These are phyloP conservation scores for Mucor circinelloides DNA, from an alignment of 371 early-diverging fungal genomes.

Conservation along the genomic window DNA sequence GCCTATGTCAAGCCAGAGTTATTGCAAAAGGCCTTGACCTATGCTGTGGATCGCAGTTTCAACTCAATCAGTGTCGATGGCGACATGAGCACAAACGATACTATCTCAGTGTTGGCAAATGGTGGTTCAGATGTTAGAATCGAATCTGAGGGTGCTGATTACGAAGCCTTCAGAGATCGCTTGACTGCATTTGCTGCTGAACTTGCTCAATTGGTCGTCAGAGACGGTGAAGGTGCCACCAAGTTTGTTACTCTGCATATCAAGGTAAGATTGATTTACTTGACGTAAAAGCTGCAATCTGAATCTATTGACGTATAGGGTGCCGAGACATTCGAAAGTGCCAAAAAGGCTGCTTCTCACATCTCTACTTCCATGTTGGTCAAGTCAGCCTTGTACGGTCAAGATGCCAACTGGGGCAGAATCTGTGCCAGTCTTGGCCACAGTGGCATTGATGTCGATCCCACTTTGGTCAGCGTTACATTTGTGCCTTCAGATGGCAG, in stretches of 20 bases:
- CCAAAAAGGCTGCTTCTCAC: slow-evolving; percentile 82
- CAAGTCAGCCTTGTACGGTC: slow-evolving; percentile 94
- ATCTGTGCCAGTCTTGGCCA: slow-evolving; percentile 62
- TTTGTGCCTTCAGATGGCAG: slow-evolving; percentile 72
- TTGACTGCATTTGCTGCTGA: slow-evolving; percentile 82
- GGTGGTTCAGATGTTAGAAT: slow-evolving; percentile 67
- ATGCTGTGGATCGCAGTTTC: slow-evolving; percentile 89
- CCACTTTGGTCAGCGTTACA: slow-evolving; percentile 75
- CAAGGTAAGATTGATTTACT: slow-evolving; percentile 58
- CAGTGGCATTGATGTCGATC: slow-evolving; percentile 62
- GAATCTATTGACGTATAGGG: slow-evolving; percentile 55
- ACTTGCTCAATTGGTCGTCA: slow-evolving; percentile 84
- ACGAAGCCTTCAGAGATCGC: slow-evolving; percentile 65
- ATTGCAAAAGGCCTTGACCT: slow-evolving; percentile 73
- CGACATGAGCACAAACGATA: slow-evolving; percentile 96
- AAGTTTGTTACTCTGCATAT: slow-evolving; percentile 93
- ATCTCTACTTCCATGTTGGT: slow-evolving; percentile 92
- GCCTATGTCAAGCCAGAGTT: slow-evolving; percentile 62
- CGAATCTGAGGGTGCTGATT: slow-evolving; percentile 58
- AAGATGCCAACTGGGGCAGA: slow-evolving; percentile 98
- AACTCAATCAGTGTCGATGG: slow-evolving; percentile 95
- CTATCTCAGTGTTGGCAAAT: slow-evolving; percentile 87
- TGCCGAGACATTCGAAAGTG: slow-evolving; percentile 72
- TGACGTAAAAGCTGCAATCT: no score
- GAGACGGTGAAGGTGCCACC: slow-evolving; percentile 97